phyloP scores from a whole-genome alignment of 2,329 filamentous ascomycete species.

The Penicillium sclerotiorum region DNA sequence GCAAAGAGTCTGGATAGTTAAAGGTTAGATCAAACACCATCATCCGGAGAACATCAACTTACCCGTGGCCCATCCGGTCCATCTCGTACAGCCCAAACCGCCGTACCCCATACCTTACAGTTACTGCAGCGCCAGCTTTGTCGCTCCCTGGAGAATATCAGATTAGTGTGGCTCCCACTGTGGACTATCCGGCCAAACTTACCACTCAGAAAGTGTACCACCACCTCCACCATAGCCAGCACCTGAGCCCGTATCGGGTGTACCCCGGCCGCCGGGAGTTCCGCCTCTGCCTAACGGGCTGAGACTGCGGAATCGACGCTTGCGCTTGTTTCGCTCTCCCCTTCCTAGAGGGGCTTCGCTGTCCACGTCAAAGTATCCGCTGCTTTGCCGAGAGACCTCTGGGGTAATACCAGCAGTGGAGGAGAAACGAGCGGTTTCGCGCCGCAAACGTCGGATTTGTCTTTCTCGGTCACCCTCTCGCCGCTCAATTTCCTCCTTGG shows the following conservation, averaged over 20 bases:
- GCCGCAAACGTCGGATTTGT: constrained; percentile 79
- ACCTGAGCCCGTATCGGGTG: constrained; percentile 67
- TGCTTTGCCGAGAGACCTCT: constrained; percentile 64
- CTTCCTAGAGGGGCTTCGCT: constrained; percentile 82
- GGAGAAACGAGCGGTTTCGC: constrained; percentile 91
- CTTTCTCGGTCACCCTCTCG: constrained; percentile 91
- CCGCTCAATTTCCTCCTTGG: constrained; percentile 97
- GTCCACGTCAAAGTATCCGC: constrained; percentile 62
- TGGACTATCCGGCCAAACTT: too few species aligned
- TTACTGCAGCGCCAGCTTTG: constrained; percentile 84
- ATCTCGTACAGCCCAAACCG: constrained; percentile 93
- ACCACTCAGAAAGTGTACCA: constrained; percentile 67
- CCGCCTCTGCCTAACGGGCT: constrained; percentile 73
- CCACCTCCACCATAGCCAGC: constrained; percentile 71
- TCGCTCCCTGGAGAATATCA: constrained; percentile 64
- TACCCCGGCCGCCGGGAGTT: constrained; percentile 72
- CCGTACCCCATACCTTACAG: constrained; percentile 83
- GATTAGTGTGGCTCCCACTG: too few species aligned
- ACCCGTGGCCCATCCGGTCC: constrained; percentile 83
- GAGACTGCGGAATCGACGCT: constrained; percentile 84
- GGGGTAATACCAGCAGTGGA: constrained; percentile 80
- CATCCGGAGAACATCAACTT: constrained; percentile 43
- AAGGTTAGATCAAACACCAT: constrained; percentile 16
- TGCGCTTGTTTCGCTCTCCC: constrained; percentile 93
- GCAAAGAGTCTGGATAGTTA: constrained; percentile 70